Percentiles rank a stretch among this genome's conserved stretches.
These are phyloP conservation scores for Cyclotella choctawhatcheeana DNA, from an alignment of 108 stramenopile genomes.

Conservation along the genomic window DNA sequence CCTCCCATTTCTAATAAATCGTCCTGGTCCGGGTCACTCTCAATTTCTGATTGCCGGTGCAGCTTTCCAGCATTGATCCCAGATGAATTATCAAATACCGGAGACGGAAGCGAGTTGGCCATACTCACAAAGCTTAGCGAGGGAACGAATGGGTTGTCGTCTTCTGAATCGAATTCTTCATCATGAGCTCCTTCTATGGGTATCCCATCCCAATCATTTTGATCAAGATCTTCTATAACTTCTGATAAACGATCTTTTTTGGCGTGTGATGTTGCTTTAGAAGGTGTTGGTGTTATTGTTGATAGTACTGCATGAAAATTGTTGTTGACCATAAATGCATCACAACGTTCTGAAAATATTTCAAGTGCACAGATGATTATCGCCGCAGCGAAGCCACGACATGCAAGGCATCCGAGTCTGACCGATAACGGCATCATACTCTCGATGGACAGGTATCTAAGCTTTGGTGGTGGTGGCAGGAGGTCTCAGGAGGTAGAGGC, in stretches of 20 bases:
- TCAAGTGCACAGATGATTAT: too few relatives aligned
- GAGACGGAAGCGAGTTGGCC: constrained; percentile 6
- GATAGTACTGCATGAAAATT: too few relatives aligned
- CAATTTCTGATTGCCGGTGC: background rate
- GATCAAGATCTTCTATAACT: background rate
- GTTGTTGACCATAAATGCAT: too few relatives aligned
- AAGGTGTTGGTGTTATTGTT: too few relatives aligned
- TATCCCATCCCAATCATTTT: constrained; percentile 14
- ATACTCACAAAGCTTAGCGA: constrained; percentile 11
- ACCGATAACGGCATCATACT: too few relatives aligned
- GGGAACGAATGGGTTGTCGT: background rate
- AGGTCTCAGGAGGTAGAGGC: too few relatives aligned
- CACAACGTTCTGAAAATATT: too few relatives aligned
- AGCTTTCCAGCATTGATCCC: constrained; percentile 8
- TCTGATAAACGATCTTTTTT: constrained; percentile 3
- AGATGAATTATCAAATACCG: background rate
- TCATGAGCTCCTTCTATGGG: constrained; percentile 23
- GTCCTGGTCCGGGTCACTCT: background rate
- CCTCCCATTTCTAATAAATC: constrained; percentile 26
- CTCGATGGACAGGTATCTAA: too few relatives aligned
- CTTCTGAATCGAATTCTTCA: constrained; percentile 14
- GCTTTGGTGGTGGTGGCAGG: too few relatives aligned
- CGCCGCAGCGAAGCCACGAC: too few relatives aligned
- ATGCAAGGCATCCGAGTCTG: too few relatives aligned
- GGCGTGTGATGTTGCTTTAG: background rate